Evolutionary conservation across 371 early-diverging fungal species (phyloP), one percentile per base, ranked within the genome.

Genomic region (Choanephora cucurbitarum): DNA sequence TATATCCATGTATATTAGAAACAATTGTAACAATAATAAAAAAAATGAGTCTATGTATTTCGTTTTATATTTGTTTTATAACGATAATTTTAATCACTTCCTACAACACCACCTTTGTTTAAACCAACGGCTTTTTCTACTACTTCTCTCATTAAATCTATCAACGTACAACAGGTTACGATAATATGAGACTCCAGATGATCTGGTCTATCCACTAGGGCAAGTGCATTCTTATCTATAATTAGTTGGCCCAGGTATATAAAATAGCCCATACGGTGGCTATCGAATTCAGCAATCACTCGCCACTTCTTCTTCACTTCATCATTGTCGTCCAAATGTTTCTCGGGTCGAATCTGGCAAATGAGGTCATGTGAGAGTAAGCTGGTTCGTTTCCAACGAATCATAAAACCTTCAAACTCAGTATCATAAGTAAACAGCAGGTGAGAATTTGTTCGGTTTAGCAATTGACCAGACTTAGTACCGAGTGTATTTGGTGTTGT

Each of bases 81-180:
- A 28, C 7, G n/a, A n/a, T n/a, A n/a, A n/a, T 28, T 41, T 32
- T 58, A 72, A 45, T 64, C 67, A 44, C 79, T 72, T 17, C 70
- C 67, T 40, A 72, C 73, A n/a, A 77, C 67, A 41, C 78, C 70
- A 11, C 77, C 72, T 52, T 72, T 67, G 14, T 69, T 62, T n/a
- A 81, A 37, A 1, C 74, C 75, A 21, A 77, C 67, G 1, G 73
- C 79, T 43, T 80, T 74, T 58, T 80, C 75, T 7, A 80, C 80
- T 0, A 74, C 72, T 53, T 77, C 80, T 18, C 77, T 63, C 77
- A 77, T 73, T 15, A 79, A 49, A 57, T 79, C 79, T 21, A 79
- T 67, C 39, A 79, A 47, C 0, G 79, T 79, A 43, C 76, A 72
- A 54, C 79, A 79, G 2, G 73, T 68, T 13, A 79, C 46, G 13